Base-by-base conservation (phyloP, 495 filamentous ascomycete genomes). In the Penicilliopsis zonata region DNA sequence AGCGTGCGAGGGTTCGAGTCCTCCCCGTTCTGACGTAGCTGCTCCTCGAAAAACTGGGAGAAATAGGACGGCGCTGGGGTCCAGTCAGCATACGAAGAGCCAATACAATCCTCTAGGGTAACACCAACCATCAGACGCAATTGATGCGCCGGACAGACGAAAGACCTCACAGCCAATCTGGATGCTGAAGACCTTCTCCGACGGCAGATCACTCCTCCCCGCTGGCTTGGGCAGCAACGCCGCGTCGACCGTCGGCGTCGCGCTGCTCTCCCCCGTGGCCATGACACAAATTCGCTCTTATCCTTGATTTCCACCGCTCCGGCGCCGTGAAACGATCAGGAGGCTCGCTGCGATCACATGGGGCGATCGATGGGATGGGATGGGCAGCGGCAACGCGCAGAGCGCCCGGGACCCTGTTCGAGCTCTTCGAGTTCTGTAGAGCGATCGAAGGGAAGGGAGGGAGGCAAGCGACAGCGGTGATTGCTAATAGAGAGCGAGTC, bases 21-120 rank as follows among this genome's bases (percentile, higher is more conserved):
- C 37, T 68, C 57, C n/a, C 65, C 67, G 34, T 72, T 63, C 28
- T 70, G 68, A 31, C 70, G 69, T 12, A 98, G 50, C 57, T 95
- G 87, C 40, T 82, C 79, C 35, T 76, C 73, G 61, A 98, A 98
- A 60, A 86, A 95, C 40, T 80, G 79, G 13, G 90, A 94, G 55
- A 98, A 95, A 55, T 95, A 98, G 38, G 90, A 95, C 45, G 88
- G 88, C 58, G 87, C 88, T 96, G 64, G 69, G 64, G 53, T 55
- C 64, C 49, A 52, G 48, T 75, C 55, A 75, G 66, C 42, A 41
- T 44, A 16, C 21, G n/a, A 12, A 13, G 4, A 12, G n/a, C 14
- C 25, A n/a, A n/a, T n/a, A 10, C 20, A 10, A 3, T 8, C 8
- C 13, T 16, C 17, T 17, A 19, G 33, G 33, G 30, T 24, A 12